Percentiles rank a stretch among this genome's conserved stretches.
Conservation (phyloP, 352 stramenopile genomes). For the Pythium pyrilobum region DNA sequence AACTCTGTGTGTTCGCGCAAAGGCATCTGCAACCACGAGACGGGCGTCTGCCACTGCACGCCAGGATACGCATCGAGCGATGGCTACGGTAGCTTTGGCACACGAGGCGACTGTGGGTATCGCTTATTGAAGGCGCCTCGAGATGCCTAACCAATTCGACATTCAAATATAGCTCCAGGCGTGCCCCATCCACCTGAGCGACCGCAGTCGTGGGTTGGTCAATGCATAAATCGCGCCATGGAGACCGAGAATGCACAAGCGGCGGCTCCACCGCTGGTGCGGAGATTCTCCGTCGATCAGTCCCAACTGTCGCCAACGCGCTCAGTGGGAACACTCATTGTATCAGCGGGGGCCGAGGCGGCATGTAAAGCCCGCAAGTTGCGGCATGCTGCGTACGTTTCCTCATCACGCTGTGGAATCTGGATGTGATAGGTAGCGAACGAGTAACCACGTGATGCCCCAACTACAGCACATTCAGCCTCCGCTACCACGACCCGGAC, state of each 20-base stretch:
- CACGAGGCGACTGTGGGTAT: constrained; percentile 59
- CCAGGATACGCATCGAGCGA: constrained; percentile 56
- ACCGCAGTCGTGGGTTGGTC: too few relatives aligned
- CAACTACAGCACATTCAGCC: constrained; percentile 14
- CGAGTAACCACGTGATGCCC: neutral
- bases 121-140: constrained; percentile 8
- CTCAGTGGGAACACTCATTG: neutral
- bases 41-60: constrained; percentile 43
- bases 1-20: constrained; percentile 83
- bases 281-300: constrained; percentile 10
- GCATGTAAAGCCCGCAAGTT: constrained; percentile 23
- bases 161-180: too few relatives aligned
- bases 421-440: neutral
- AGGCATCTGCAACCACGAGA: constrained; percentile 73
- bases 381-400: constrained; percentile 17
- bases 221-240: neutral
- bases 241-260: neutral
- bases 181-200: too few relatives aligned
- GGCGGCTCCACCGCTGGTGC: neutral
- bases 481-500: constrained; percentile 11
- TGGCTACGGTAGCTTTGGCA: constrained; percentile 48
- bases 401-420: neutral
- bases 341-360: constrained; percentile 8
- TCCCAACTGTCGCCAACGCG: neutral
- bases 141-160: constrained; percentile 1